Base-by-base conservation (phyloP, 108 stramenopile species). In the Conticribra guillardii region DNA sequence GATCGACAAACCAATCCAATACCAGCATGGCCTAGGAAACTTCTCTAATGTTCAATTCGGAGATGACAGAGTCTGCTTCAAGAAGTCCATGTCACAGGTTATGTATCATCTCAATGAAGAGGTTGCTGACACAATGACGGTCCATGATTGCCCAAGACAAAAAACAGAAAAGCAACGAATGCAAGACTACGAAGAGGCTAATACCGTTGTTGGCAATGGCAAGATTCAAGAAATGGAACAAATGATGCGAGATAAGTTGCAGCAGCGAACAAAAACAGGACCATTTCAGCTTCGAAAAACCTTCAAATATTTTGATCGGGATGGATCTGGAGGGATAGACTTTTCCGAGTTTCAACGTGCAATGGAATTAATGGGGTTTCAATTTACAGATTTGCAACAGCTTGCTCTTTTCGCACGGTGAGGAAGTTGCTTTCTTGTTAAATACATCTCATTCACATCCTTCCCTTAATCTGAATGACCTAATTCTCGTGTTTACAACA, bases 321-420 rank as follows among this genome's bases (percentile, higher is more conserved):
- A 87, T 71, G 83, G 81, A 18, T 82, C 74, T 0, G 79, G 80
- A 22, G 83, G 86, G 26, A 87, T 87, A 29, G 81, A 84, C 23
- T 84, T 87, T 64, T 68, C 70, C 30, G 86, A 84, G 66, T 87
- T 87, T 64, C 83, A 84, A 67, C 57, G 74, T n/a, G 86, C 86
- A 44, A 82, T 87, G 83, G 86, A 87, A 53, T 76, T 87, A 55
- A 82, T 87, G 83, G 86, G 86, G 22, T 87, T 87, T 75, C 83
- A 84, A 71, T 87, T 84, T 37, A 84, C 81, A 26, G 86, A 87
- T 30, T 55, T 87, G 41, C 86, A 87, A 53, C 83, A 84, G 73
- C 68, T 87, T 56, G 81, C 81, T 22, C 73, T 87, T 33, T 87
- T 87, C 76, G 83, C 82, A 54, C 72, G 66, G 66, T 67, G 54